Conservation (phyloP, 768 basidiomycete genomes). For the Erythrobasidium yunnanense region DNA sequence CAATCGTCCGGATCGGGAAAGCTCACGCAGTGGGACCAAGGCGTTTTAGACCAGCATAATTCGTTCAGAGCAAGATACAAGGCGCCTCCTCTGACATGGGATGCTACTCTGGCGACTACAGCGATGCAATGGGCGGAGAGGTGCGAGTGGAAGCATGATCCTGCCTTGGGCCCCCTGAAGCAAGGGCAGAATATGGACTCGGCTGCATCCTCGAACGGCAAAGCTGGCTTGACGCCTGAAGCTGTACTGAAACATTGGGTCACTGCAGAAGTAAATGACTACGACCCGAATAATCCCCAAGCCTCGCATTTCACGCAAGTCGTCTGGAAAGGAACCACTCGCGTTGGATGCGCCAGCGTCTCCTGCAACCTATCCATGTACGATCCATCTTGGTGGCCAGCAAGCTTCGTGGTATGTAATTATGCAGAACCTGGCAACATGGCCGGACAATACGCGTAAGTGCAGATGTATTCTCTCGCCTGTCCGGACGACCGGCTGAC, state of each 20-base stretch:
- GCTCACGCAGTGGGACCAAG: background rate
- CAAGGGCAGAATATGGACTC: constrained; percentile 1
- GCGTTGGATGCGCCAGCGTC: constrained; percentile 52
- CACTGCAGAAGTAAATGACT: constrained; percentile 35
- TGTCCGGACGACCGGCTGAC: too few relatives aligned
- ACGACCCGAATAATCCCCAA: constrained; percentile 48
- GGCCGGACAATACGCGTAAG: background rate
- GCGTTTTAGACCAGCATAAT: background rate
- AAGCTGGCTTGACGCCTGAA: background rate
- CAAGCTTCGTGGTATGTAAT: background rate
- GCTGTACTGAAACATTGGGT: background rate
- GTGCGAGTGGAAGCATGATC: background rate
- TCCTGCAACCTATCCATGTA: constrained; percentile 43
- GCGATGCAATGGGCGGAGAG: background rate
- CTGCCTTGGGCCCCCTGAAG: background rate
- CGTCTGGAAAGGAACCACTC: constrained; percentile 55
- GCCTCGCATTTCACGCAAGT: constrained; percentile 56
- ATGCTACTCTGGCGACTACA: background rate
- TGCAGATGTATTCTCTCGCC: background rate
- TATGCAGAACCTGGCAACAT: background rate
- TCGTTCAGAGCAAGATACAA: background rate
- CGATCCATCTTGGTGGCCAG: constrained; percentile 17
- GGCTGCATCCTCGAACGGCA: background rate
- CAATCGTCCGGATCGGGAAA: too few relatives aligned
- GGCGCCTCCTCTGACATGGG: background rate